Base-by-base conservation (phyloP, 495 filamentous ascomycete species). In the Aspergillus indologenus region DNA sequence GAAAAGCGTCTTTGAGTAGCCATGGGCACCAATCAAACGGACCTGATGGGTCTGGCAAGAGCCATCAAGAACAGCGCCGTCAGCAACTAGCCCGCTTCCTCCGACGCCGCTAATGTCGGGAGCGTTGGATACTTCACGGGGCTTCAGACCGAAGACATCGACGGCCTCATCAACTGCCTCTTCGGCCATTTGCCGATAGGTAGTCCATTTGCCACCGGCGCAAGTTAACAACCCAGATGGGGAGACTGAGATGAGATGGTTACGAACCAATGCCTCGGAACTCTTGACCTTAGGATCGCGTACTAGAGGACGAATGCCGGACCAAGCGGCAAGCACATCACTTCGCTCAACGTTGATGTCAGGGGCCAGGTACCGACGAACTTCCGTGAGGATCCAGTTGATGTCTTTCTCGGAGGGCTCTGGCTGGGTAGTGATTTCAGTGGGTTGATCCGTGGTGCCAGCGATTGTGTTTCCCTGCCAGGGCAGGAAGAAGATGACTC, bases 401-500 rank as follows among this genome's bases (percentile, higher is more conserved):
- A 98, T 98, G 54, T 96, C 94, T 60, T 92, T 83, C 75, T 98
- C 94, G 45, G 88, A 87, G 8, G 94, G 91, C 29, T 96, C 75
- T 0, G 94, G 94, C 64, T 96, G 91, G n/a, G 79, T 80, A 8
- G 84, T 83, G 55, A 98, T 88, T 20, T 77, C 75, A n/a, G 90
- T 88, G 6, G 92, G 88, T 20, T 90, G 87, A 65, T 98, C 94
- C 9, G 94, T 98, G 19, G 94, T 98, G 60, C 94, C 94, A 21
- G 94, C 94, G 66, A 98, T 98, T 24, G 94, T 98, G 76, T 98
- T 98, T 49, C 94, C 94, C 75, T 98, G 93, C 94, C 94, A 98
- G 18, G 94, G 94, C 26, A 98, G 84, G 83, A 98, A 98, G 86
- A 98, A 98, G 65, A 98, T 97, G 44, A 98, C 94, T 66, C 94